Percentiles rank a stretch among this genome's conserved stretches.
Conservation (phyloP, 768 basidiomycete genomes). For the Agaricus sinodeliciosus region DNA sequence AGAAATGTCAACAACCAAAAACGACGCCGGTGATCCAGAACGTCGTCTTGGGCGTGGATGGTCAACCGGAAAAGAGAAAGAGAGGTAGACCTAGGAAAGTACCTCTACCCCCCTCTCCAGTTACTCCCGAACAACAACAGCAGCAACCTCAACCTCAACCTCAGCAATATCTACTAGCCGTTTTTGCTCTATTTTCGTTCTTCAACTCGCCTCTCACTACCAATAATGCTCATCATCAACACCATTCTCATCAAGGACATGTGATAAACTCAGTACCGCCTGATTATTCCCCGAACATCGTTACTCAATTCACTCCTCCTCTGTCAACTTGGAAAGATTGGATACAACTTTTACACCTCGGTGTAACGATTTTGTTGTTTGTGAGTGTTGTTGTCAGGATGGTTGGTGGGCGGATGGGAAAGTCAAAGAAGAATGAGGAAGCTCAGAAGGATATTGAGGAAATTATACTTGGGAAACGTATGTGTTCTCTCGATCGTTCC, state of each 20-base stretch:
- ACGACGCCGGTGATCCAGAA: constrained; percentile 16
- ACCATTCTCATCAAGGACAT: constrained; percentile 42
- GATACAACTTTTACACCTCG: constrained; percentile 58
- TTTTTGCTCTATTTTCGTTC: constrained; percentile 81
- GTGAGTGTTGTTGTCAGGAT: constrained; percentile 38
- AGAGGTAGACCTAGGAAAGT: constrained; percentile 78
- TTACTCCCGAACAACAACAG: constrained; percentile 15
- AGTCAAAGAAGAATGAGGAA: constrained; percentile 11
- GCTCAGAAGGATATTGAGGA: constrained; percentile 13
- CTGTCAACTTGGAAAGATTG: constrained; percentile 39
- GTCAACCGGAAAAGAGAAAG: constrained; percentile 71
- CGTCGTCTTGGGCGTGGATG: constrained; percentile 15
- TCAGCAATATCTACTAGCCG: constrained; percentile 72
- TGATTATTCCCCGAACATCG: constrained; percentile 27
- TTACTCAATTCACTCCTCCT: constrained; percentile 20
- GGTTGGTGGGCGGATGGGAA: constrained; percentile 22
- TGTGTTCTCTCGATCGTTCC: not conserved
- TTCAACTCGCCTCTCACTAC: constrained; percentile 69
- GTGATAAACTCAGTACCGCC: constrained; percentile 39
- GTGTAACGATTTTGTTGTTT: constrained; percentile 60
- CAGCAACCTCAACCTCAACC: constrained; percentile 28
- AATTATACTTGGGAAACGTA: constrained; percentile 18
- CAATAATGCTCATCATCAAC: constrained; percentile 24
- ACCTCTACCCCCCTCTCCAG: constrained; percentile 33
- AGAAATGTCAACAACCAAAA: constrained; percentile 29